Base-by-base conservation (phyloP, 177 flowering plant genomes). In the Vitis hybrid region DNA sequence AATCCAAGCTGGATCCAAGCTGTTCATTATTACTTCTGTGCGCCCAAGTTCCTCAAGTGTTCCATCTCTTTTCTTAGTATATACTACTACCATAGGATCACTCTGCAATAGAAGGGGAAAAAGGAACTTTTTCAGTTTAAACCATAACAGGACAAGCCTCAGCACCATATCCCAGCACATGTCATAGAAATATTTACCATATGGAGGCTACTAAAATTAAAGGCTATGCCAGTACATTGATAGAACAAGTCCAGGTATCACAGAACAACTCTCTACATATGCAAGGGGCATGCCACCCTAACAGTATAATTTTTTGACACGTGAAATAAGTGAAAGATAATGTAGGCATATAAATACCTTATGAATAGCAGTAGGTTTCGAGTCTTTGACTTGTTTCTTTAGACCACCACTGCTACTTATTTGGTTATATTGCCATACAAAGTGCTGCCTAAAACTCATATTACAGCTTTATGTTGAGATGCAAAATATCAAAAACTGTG, bases 1-100 rank as follows among this genome's bases (percentile, higher is more conserved):
- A 69, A 92, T 89, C 97, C 97, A 92, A 20, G 51, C 50, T 58
- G 97, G 97, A 69, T 85, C 75, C 68, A 92, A 66, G 61, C 61
- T 75, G 73, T 92, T 89, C 84, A 90, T 49, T 69, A 90, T 76
- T 6, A 92, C 97, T 84, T 92, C 97, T 11, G 97, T 89, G 21
- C 95, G 90, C 10, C 95, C 97, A 74, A 90, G 61, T 78, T 92
- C 97, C 76, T 85, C 86, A 30, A 90, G 83, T 35, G 48, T 77
- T 41, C 92, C 93, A 75, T 89, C 88, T 52, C 75, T 74, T 81
- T 73, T 85, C 80, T 82, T 92, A 48, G 58, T 30, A 76, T 85
- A 92, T 4, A 82, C 85, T 30, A 92, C 86, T 2, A 78, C 82
- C 86, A 92, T 84, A 7, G 97, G 97, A 77, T 92, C 97, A 80